Base-by-base conservation (phyloP, 306 rosid species). In the Phaseolus lunatus region DNA sequence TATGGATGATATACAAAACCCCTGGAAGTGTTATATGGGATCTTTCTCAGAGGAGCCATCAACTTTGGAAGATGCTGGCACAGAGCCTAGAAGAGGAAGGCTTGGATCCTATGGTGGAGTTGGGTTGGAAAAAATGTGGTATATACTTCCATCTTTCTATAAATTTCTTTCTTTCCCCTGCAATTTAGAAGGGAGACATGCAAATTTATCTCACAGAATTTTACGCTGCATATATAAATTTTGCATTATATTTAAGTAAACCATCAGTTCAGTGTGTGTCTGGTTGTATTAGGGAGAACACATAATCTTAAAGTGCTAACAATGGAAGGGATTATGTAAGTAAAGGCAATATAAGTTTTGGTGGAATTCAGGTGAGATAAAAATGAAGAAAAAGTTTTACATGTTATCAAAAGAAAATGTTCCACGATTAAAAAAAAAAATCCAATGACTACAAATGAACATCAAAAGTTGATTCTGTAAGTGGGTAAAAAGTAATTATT, bases 71-170 rank as follows among this genome's bases (percentile, higher is more conserved):
- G 84, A 70, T 27, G 73, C 75, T 94, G 53, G 95, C 92, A 18
- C 87, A 80, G 77, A 57, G 75, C 53, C 77, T 94, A 54, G 20
- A 37, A 31, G 88, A 89, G 70, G 90, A 92, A 83, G 94, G 97
- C 35, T 48, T 88, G 83, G 80, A 92, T 85, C 98, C 98, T 56
- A 16, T 37, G 22, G 82, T 81, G 68, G 89, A 79, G 62, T 62
- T 92, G 90, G 98, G 97, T 13, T 92, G 94, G 96, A 90, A 80
- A 83, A 82, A 84, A 80, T 87, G 92, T 70, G 97, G 98, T 92
- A 81, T 14, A 35, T 12, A 54, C 43, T 53, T 15, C 0, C 39
- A 11, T 23, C 45, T 61, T 76, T 82, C 52, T 62, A 7, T 70
- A 39, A 22, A 41, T 73, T 24, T 64, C 75, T 29, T 41, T 79